A percentile compares a stretch with the other conserved stretches of the same genome.
Evolutionary conservation across 2,329 filamentous ascomycete genomes (phyloP).

Genomic region (Ophiostoma pallidulum): DNA sequence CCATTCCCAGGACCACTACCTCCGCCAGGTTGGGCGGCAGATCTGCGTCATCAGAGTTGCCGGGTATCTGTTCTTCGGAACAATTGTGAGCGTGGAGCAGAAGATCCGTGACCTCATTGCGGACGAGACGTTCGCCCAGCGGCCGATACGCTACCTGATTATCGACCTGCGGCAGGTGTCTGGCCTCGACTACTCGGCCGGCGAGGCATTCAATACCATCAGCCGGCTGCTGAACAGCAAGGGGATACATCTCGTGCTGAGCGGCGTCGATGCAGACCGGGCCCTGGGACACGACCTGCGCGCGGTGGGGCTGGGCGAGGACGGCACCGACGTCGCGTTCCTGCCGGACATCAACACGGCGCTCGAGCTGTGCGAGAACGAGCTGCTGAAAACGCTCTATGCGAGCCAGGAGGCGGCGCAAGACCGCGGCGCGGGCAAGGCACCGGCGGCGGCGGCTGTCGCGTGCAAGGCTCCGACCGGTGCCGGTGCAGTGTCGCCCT

Average conservation of each 20-base stretch:
- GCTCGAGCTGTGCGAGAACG: slow-evolving; percentile 89
- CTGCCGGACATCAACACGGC: slow-evolving; percentile 89
- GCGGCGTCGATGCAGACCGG: slow-evolving; percentile 66
- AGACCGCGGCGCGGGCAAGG: slow-evolving; percentile 19
- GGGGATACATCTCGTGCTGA: slow-evolving; percentile 71
- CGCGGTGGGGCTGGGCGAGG: slow-evolving; percentile 71
- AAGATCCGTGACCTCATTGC: slow-evolving; percentile 74
- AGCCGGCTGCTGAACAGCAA: slow-evolving; percentile 72
- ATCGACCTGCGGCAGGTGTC: slow-evolving; percentile 84
- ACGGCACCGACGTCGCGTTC: slow-evolving; percentile 64
- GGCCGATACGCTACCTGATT: slow-evolving; percentile 81
- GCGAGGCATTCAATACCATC: slow-evolving; percentile 88
- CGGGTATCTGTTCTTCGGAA: slow-evolving; percentile 97
- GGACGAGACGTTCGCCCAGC: slow-evolving; percentile 65
- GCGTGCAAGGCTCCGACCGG: neutral
- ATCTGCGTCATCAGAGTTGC: slow-evolving; percentile 86
- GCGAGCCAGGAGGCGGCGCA: slow-evolving; percentile 53
- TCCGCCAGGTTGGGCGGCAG: slow-evolving; percentile 76
- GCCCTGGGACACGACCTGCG: slow-evolving; percentile 69
- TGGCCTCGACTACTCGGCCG: slow-evolving; percentile 90
- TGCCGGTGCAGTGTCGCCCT: neutral
- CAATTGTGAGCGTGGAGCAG: slow-evolving; percentile 89
- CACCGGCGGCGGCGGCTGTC: neutral
- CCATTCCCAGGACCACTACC: slow-evolving; percentile 76
- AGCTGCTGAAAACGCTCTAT: slow-evolving; percentile 75